Conservation (phyloP, 129 eudicot species). For the Saussurea involucrata region DNA sequence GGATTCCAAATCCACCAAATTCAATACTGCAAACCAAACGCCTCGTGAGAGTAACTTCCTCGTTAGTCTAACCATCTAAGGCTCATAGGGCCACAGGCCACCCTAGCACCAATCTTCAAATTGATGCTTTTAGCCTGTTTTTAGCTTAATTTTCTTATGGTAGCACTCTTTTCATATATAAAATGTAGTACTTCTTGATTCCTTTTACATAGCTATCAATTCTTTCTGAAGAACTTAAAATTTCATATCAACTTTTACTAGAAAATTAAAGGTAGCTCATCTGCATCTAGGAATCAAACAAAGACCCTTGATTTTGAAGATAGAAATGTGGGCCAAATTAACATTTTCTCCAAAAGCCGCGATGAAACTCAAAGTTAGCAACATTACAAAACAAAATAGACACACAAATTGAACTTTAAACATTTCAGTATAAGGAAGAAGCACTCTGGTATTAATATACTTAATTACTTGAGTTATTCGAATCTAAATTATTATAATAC, state of each 20-base stretch:
- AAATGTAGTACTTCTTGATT: background rate
- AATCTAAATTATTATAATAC: background rate
- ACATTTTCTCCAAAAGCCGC: background rate
- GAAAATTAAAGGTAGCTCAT: slow-evolving; percentile 1
- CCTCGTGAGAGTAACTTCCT: background rate
- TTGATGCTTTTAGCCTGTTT: background rate
- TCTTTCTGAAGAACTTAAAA: background rate
- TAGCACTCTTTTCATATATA: background rate
- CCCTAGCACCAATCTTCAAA: background rate
- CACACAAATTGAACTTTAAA: background rate
- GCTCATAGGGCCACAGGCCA: background rate
- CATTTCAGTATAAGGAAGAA: background rate
- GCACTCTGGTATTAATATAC: background rate
- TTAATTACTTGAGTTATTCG: background rate
- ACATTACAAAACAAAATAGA: background rate
- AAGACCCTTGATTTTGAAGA: background rate
- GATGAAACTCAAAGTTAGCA: background rate
- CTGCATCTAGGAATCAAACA: background rate
- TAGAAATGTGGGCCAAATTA: background rate
- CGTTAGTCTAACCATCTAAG: background rate
- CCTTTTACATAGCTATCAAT: background rate
- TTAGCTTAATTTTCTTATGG: background rate
- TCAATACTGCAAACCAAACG: too few relatives aligned
- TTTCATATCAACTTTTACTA: background rate
- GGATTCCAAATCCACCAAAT: too few relatives aligned